These are phyloP conservation scores for Arthrobotrys pseudoclavata DNA, from an alignment of 2,329 filamentous ascomycete species.

Conservation along the genomic window DNA sequence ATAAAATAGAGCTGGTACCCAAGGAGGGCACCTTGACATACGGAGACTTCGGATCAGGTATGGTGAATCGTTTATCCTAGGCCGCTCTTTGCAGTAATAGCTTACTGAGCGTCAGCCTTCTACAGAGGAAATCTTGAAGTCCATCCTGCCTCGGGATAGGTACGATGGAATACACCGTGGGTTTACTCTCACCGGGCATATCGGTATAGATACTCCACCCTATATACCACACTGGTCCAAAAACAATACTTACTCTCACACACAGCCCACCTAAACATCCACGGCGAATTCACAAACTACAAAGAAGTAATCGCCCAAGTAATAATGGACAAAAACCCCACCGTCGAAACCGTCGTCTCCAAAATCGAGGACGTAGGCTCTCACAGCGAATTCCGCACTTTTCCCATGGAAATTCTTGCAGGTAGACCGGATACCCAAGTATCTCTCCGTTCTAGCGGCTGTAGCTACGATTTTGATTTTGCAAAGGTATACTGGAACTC, in stretches of 20 bases:
- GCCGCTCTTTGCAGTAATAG: constrained; percentile 4
- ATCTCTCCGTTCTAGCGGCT: constrained; percentile 82
- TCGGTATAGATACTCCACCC: constrained; percentile 71
- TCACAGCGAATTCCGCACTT: constrained; percentile 89
- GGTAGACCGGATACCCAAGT: constrained; percentile 88
- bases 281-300: constrained; percentile 84
- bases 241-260: constrained; percentile 7
- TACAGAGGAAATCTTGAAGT: constrained; percentile 76
- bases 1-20: constrained; percentile 29
- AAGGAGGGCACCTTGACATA: constrained; percentile 61
- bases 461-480: constrained; percentile 93
- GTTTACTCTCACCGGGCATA: constrained; percentile 92
- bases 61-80: not conserved
- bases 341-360: constrained; percentile 90
- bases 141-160: constrained; percentile 83
- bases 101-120: constrained; percentile 31
- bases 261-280: constrained; percentile 86
- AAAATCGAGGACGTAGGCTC: constrained; percentile 90
- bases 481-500: constrained; percentile 98
- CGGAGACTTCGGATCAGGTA: constrained; percentile 43
- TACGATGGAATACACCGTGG: constrained; percentile 76
- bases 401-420: constrained; percentile 88
- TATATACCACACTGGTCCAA: not conserved
- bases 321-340: constrained; percentile 87
- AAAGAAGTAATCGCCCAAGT: constrained; percentile 88